Evolutionary conservation across 148 eudicot species (phyloP), one percentile per base, ranked within the genome.

Genomic region (Rhododendron williamsianum): DNA sequence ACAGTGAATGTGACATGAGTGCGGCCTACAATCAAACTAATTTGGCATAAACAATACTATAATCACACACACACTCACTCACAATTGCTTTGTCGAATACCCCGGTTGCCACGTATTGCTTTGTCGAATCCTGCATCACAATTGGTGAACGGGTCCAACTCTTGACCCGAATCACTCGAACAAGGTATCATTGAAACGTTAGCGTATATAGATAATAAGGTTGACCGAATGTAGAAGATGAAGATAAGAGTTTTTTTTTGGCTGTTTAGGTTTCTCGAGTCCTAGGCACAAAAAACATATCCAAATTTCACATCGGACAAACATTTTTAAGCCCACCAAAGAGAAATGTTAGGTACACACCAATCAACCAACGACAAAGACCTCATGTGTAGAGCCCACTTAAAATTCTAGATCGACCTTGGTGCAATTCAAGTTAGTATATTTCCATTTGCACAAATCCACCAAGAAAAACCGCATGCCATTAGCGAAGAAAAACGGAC

Each of bases 31-130:
- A 76, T 76, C 45, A 33, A 38, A 76, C n/a, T 23, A 19, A 45
- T 9, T 4, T 41, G 43, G 43, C 7, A 38, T 38, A 4, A 38
- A 38, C 43, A 38, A 38, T 38, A 6, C 45, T 5, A 5, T 5
- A 41, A 41, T 41, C 45, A 41, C 45, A 41, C 45, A 41, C 0
- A 41, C 0, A 41, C 6, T 0, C 35, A 35, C 36, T 35, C 2
- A 35, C 36, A 30, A 30, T 30, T 30, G 30, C 30, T 30, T 30
- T 30, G 30, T 30, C 30, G 3, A 36, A 43, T 0, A 38, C 45
- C 36, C 30, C 54, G 36, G 41, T 21, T 56, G 85, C 88, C 88
- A 77, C 85, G 79, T 76, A 58, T 33, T 77, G 74, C 86, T 83
- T 79, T n/a, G 76, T 51, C 46, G 11, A 38, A 78, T 78, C 72